phyloP scores from a whole-genome alignment of 208 protist genomes.

The Angomonas ambiguus region DNA sequence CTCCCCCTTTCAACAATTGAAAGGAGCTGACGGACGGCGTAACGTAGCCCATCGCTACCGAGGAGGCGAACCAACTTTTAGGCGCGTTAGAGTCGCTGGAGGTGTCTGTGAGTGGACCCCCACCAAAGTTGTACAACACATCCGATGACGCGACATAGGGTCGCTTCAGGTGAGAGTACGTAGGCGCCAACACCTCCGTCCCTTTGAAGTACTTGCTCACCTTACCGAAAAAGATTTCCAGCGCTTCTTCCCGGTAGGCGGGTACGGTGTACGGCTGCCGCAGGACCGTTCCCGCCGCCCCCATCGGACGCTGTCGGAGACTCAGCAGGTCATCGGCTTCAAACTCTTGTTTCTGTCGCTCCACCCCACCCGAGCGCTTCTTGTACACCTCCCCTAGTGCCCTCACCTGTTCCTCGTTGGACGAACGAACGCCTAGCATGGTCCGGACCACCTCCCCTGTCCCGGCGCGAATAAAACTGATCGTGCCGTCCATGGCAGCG shows the following conservation, averaged over 20 bases:
- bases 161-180: constrained; percentile 73
- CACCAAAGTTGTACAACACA: constrained; percentile 61
- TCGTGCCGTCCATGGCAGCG: constrained; percentile 69
- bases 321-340: constrained; percentile 25
- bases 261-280: constrained; percentile 71
- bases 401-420: constrained; percentile 17
- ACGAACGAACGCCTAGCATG: constrained; percentile 48
- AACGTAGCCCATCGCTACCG: constrained; percentile 42
- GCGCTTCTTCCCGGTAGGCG: constrained; percentile 72
- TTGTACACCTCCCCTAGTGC: constrained; percentile 23
- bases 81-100: background rate
- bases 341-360: constrained; percentile 19
- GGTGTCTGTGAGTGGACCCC: constrained; percentile 1
- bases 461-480: constrained; percentile 65
- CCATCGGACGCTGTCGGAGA: constrained; percentile 15
- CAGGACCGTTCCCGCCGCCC: constrained; percentile 31
- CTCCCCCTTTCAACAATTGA: constrained; percentile 16
- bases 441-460: constrained; percentile 77
- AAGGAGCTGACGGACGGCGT: constrained; percentile 9
- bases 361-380: constrained; percentile 13
- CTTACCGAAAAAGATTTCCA: constrained; percentile 74
- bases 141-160: constrained; percentile 42
- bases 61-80: constrained; percentile 58
- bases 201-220: constrained; percentile 77
- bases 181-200: constrained; percentile 64